Base-by-base conservation (phyloP, 768 basidiomycete species). In the Leucogyrophana mollusca region DNA sequence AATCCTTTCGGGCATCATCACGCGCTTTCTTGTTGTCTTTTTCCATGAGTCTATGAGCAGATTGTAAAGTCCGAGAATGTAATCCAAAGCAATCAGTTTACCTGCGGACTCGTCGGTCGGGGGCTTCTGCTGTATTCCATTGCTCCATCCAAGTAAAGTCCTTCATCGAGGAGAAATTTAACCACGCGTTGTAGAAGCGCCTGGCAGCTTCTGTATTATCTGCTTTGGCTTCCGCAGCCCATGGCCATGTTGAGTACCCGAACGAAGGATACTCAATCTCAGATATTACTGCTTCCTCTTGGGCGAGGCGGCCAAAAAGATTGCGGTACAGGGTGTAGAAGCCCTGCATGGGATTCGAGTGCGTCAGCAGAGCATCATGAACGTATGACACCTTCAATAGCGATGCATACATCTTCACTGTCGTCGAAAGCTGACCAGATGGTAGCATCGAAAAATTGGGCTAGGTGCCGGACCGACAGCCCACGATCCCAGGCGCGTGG, bases 21-120 rank as follows among this genome's bases (percentile, higher is more conserved):
- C 94, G 78, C 3, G 83, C 82, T 60, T 94, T 94, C 66, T 89
- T 91, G 66, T 99, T 98, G 54, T 97, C 96, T 56, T 85, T 90
- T 61, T 98, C 96, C 88, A 98, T 94, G 37, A 92, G 59, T 56
- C 90, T 91, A 25, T 11, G 23, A 11, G 27, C 6, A 34, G 16
- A 36, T 56, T n/a, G 39, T 18, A 9, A 2, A 21, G 25, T 25
- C 8, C 22, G 17, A 9, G 27, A 14, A 14, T 20, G 22, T 32
- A 32, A 16, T 37, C 17, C 25, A 16, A 21, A 30, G 9, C 5
- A 18, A n/a, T 16, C 13, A 4, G 55, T 72, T 23, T 47, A 87
- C 82, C 96, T 79, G 58, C 93, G 77, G 33, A 88, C 79, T 21
- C 84, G 80, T 16, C 96, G 74, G 65, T 97, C 94, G 3, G 91